Conservation (phyloP, 2,329 filamentous ascomycete genomes). For the Fusarium nodosum region DNA sequence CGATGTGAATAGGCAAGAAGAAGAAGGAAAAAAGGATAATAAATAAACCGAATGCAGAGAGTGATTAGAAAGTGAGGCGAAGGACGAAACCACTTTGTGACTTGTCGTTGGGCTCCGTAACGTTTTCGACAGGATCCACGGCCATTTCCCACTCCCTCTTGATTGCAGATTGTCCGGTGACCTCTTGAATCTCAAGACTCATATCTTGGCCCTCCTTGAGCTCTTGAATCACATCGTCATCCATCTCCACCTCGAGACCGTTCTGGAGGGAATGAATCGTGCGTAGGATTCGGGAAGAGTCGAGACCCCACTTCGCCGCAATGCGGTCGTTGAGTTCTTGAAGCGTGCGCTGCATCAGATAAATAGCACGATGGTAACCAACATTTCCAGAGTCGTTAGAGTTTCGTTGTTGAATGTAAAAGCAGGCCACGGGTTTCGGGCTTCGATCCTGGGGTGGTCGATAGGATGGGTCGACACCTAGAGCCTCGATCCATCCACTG, state of each 20-base stretch:
- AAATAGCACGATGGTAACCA: slow-evolving; percentile 85
- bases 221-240: slow-evolving; percentile 88
- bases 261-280: slow-evolving; percentile 79
- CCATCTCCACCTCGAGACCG: slow-evolving; percentile 86
- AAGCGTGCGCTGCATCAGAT: slow-evolving; percentile 82
- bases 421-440: slow-evolving; percentile 84
- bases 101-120: slow-evolving; percentile 33
- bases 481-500: slow-evolving; percentile 88
- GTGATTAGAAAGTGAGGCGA: slow-evolving; percentile 61
- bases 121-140: slow-evolving; percentile 62
- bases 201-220: slow-evolving; percentile 94
- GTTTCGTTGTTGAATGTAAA: slow-evolving; percentile 78
- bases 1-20: slow-evolving; percentile 10
- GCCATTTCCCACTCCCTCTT: slow-evolving; percentile 75
- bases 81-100: slow-evolving; percentile 58
- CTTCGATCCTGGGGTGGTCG: slow-evolving; percentile 80
- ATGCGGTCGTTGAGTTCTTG: slow-evolving; percentile 80
- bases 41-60: slow-evolving; percentile 3
- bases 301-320: slow-evolving; percentile 83
- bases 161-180: slow-evolving; percentile 53
- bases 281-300: slow-evolving; percentile 77
- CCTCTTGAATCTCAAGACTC: slow-evolving; percentile 74
- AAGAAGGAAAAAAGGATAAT: not conserved
- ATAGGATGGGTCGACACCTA: slow-evolving; percentile 90
- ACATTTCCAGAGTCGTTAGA: slow-evolving; percentile 64